Evolutionary conservation across 1,284 basidiomycete species (phyloP), one percentile per base, ranked within the genome.

Genomic region (Blastosporella zonata): DNA sequence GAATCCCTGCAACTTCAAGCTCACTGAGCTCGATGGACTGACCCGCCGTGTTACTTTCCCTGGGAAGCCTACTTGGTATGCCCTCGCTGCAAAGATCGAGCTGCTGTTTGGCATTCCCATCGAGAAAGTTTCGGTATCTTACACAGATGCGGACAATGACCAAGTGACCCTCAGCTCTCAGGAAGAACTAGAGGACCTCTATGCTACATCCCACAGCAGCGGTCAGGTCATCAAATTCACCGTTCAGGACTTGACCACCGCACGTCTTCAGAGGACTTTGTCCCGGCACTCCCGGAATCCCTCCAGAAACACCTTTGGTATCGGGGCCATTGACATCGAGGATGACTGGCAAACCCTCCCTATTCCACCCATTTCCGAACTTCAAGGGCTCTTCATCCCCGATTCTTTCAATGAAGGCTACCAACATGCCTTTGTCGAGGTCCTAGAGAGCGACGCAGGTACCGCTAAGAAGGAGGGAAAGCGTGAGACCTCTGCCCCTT

Each of bases 91-190:
- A 28, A 81, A 72, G 57, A 78, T 87, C 49, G 68, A 75, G 31
- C 49, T 62, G 21, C 66, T 88, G 20, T 89, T 78, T 65, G 61
- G 63, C 44, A 81, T 90, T 36, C 75, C 82, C 8, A 50, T 66
- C 44, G 72, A 75, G 49, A 73, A 73, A 42, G 68, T 88, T 46
- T 84, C 74, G 2, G 81, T 86, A 29, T 80, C 82, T 25, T 90
- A 90, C 62, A 51, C 82, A 41, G 87, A 90, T 64, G 62, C 62
- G 28, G 86, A 89, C 57, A 75, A 77, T 28, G 87, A 90, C 59
- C 78, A 84, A 54, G 78, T 90, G 50, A 89, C 86, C 9, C 70
- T 88, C 52, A 85, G 77, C 64, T 79, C 85, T 3, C 73, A 87
- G 48, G 81, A 81, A 29, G 84, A 87, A 63, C 72, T 87, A 8